Percentiles rank a stretch among this genome's conserved stretches.
These are phyloP conservation scores for Trypanosoma mega DNA, from an alignment of 208 protist genomes.

Conservation along the genomic window DNA sequence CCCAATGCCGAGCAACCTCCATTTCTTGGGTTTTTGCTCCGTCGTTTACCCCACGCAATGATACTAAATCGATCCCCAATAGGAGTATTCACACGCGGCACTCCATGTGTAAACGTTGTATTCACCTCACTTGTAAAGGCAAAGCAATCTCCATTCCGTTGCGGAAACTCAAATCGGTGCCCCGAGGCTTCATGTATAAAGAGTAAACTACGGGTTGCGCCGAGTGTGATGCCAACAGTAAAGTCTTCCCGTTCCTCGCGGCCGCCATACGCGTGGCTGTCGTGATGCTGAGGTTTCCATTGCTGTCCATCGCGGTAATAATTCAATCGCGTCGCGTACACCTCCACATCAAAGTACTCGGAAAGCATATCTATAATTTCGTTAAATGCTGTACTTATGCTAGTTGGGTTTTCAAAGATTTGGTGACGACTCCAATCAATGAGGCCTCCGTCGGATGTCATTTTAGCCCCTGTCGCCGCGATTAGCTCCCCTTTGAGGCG, in stretches of 20 bases:
- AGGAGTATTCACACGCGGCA: slow-evolving; percentile 70
- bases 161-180: slow-evolving; percentile 88
- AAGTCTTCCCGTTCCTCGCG: slow-evolving; percentile 82
- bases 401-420: slow-evolving; percentile 88
- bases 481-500: slow-evolving; percentile 71
- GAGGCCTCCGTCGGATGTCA: slow-evolving; percentile 55
- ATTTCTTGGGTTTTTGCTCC: slow-evolving; percentile 78
- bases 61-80: slow-evolving; percentile 87
- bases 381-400: slow-evolving; percentile 84
- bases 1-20: slow-evolving; percentile 38
- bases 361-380: slow-evolving; percentile 81
- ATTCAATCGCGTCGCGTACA: slow-evolving; percentile 91
- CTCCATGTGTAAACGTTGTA: slow-evolving; percentile 85
- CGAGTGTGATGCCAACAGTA: slow-evolving; percentile 89
- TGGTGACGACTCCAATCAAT: slow-evolving; percentile 93
- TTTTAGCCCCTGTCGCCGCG: slow-evolving; percentile 52
- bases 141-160: slow-evolving; percentile 92
- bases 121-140: slow-evolving; percentile 92
- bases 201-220: slow-evolving; percentile 74
- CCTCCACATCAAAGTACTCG: slow-evolving; percentile 90
- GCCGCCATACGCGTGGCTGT: slow-evolving; percentile 91
- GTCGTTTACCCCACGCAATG: slow-evolving; percentile 87
- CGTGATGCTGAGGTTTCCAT: slow-evolving; percentile 94
- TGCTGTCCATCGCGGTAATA: slow-evolving; percentile 90
- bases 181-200: slow-evolving; percentile 88